Evolutionary conservation across 169 alveolate genomes (phyloP).

Genomic region (Plasmodium gaboni): DNA sequence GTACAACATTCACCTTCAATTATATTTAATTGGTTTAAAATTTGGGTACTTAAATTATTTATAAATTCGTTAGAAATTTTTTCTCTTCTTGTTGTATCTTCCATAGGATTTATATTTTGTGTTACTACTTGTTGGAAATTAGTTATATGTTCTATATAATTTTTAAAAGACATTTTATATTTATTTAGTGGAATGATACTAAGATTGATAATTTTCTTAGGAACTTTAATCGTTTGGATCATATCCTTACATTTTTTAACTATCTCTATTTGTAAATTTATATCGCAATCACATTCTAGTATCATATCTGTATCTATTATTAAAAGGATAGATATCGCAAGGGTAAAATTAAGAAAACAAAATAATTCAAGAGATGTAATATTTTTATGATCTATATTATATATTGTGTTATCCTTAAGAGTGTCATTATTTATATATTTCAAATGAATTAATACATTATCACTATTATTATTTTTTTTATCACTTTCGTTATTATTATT

Average conservation of each 20-base stretch:
- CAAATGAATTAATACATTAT: background rate
- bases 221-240: conserved; percentile 25
- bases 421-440: background rate
- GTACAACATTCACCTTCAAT: no score
- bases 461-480: background rate
- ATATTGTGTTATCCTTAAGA: background rate
- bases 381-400: background rate
- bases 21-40: conserved; percentile 20
- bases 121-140: conserved; percentile 16
- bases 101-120: background rate
- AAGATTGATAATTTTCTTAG: conserved; percentile 17
- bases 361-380: conserved; percentile 36
- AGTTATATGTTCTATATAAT: background rate
- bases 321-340: conserved; percentile 17
- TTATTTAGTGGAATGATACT: background rate
- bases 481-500: background rate
- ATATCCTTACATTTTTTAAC: conserved; percentile 30
- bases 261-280: conserved; percentile 25
- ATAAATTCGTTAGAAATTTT: background rate
- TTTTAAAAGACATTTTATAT: conserved; percentile 31
- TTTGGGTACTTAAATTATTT: conserved; percentile 4
- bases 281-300: background rate
- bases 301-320: conserved; percentile 35
- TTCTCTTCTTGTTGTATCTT: background rate
- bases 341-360: conserved; percentile 8